These are phyloP conservation scores for Paspalum vaginatum DNA, from an alignment of 176 grass and related monocot genomes.

Conservation along the genomic window DNA sequence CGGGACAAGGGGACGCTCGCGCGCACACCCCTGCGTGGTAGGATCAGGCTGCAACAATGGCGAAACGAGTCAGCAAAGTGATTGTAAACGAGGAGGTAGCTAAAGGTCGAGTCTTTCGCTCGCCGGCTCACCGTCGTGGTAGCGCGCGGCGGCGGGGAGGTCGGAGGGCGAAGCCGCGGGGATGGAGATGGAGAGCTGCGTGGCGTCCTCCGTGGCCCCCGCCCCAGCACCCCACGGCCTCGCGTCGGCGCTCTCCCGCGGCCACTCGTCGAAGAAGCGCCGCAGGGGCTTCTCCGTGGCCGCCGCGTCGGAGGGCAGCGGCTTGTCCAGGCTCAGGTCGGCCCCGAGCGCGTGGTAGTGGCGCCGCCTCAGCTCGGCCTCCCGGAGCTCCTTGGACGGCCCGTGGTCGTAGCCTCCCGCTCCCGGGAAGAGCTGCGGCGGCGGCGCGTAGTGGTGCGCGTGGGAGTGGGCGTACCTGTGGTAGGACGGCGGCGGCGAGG, in stretches of 20 bases:
- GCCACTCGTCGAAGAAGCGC: conserved; percentile 83
- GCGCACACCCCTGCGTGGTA: conserved; percentile 11
- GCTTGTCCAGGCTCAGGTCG: conserved; percentile 74
- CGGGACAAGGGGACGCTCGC: background rate
- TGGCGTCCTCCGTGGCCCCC: conserved; percentile 47
- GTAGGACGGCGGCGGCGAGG: conserved; percentile 56
- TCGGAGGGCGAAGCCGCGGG: conserved; percentile 42
- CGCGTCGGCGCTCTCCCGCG: conserved; percentile 35
- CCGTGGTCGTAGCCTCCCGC: conserved; percentile 31
- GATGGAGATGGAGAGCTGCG: conserved; percentile 67
- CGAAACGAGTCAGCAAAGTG: background rate
- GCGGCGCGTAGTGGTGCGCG: background rate
- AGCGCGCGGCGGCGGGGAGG: conserved; percentile 38
- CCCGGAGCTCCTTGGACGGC: conserved; percentile 28
- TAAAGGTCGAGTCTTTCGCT: background rate
- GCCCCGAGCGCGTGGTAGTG: conserved; percentile 68
- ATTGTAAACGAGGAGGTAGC: too few species aligned
- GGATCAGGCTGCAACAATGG: background rate
- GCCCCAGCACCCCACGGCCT: conserved; percentile 30
- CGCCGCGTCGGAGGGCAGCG: background rate
- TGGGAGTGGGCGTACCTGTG: conserved; percentile 50
- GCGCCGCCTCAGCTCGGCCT: conserved; percentile 46
- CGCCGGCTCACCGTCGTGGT: conserved; percentile 27
- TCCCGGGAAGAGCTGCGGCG: conserved; percentile 6
- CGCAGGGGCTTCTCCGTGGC: conserved; percentile 65